These are phyloP conservation scores for Rugosomyces carneus DNA, from an alignment of 1,284 basidiomycete genomes.

Conservation along the genomic window DNA sequence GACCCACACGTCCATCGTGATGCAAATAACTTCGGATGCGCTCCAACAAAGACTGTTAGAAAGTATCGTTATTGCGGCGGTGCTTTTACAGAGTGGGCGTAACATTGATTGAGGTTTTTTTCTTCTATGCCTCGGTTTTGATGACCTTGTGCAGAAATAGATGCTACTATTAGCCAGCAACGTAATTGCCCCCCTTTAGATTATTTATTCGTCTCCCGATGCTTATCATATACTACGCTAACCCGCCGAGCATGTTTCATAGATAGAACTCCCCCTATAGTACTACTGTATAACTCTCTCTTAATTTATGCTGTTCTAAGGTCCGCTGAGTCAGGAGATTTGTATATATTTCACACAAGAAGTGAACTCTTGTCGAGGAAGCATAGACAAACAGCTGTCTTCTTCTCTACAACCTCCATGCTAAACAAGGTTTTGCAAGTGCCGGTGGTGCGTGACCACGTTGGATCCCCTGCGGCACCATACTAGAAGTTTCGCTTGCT, in stretches of 20 bases:
- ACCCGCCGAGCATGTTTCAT: background rate
- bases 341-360: background rate
- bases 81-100: slow-evolving; percentile 43
- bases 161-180: no score
- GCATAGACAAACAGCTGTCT: background rate
- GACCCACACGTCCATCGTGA: slow-evolving; percentile 28
- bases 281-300: background rate
- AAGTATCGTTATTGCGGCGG: slow-evolving; percentile 34
- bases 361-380: background rate
- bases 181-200: no score
- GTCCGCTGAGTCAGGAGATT: background rate
- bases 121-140: background rate
- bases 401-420: background rate
- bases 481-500: background rate
- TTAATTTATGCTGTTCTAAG: background rate
- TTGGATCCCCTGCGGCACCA: background rate
- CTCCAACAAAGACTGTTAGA: slow-evolving; percentile 41
- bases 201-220: no score
- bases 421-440: background rate
- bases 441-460: no score
- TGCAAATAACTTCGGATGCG: slow-evolving; percentile 41
- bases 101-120: slow-evolving; percentile 38
- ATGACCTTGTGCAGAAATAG: no score
- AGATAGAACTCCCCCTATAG: background rate
- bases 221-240: background rate